Base-by-base conservation (phyloP, 306 rosid genomes). In the Echinosophora koreensis region DNA sequence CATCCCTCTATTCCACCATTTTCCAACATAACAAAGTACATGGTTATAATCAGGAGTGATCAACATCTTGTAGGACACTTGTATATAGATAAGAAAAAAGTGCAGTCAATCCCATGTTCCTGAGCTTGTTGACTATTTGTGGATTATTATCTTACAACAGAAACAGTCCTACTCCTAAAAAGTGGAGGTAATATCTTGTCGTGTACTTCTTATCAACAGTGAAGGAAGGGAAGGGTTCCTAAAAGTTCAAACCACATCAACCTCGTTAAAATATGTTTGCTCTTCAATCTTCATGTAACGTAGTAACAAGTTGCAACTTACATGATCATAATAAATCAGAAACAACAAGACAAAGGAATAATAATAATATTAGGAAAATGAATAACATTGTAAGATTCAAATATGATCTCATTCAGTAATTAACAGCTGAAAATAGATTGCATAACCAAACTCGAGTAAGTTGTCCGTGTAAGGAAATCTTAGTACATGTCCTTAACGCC, bases 401-500 rank as follows among this genome's bases (percentile, higher is more conserved):
- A 69, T 85, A 78, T 71, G 82, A 54, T 71, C 72, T 52, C 62
- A 42, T 69, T 32, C 78, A 66, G 44, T 49, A 68, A 68, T 77
- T 58, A 62, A 66, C 51, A 76, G 62, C 49, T 56, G 63, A 58
- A 78, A 65, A 70, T 14, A 76, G 59, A 69, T 51, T 34, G 58
- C 50, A 70, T 74, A 46, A 34, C 14, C 18, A 28, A 71, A 76
- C 59, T 78, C 28, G 80, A 54, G 77, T 22, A 49, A 49, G 28
- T 28, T 55, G 66, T 18, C 65, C 22, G 35, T 59, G 81, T 15
- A 50, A 32, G 59, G 60, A 72, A 52, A 68, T 50, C 66, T 56
- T 73, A 4, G 28, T 73, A 4, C 27, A 54, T 51, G 63, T 59
- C 47, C 86, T 89, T 70, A 96, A 84, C 99, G 99, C 42, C 99